Base-by-base conservation (phyloP, 305 asterid genomes). In the Fraxinus sp. region DNA sequence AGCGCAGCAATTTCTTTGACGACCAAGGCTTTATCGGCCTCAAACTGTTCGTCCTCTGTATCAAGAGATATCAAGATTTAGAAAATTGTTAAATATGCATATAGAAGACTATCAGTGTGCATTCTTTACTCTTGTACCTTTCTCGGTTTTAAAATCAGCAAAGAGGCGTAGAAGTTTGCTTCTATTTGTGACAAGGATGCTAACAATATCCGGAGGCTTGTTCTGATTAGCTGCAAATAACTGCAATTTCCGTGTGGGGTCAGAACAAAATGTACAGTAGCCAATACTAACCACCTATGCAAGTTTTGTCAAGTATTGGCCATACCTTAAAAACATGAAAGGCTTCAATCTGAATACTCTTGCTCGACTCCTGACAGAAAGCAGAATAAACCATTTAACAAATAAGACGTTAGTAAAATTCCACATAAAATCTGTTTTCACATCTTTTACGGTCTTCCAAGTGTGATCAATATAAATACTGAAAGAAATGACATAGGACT, bases 151-250 rank as follows among this genome's bases (percentile, higher is more conserved):
- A 72, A 95, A 92, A 90, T 96, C 97, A 16, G 97, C 92, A 85
- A 96, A 95, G 81, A 96, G 98, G 77, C 98, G 98, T 28, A 96
- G 92, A 85, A 96, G 98, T 87, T 96, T 96, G 98, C 87, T 95
- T 87, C 94, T 89, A 77, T 96, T 96, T 18, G 99, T 82, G 14
- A 92, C 85, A 30, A 96, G 96, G 87, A 96, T 95, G 85, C 97
- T 57, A 72, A 96, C 92, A 75, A 96, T 91, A 85, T 96, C 98
- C 0, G 96, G 89, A 33, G 99, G 99, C 78, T 97, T 95, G 73
- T 95, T 90, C 89, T 93, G 98, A 81, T 95, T 95, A 79, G 99
- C 97, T 16, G 90, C 98, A 85, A 94, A 95, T 82, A 95, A 90
- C 98, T 95, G 93, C 85, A 84, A 81, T 82, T 66, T 46, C 68